phyloP scores from a whole-genome alignment of 306 rosid genomes.

The Dalbergia cochinchinensis region DNA sequence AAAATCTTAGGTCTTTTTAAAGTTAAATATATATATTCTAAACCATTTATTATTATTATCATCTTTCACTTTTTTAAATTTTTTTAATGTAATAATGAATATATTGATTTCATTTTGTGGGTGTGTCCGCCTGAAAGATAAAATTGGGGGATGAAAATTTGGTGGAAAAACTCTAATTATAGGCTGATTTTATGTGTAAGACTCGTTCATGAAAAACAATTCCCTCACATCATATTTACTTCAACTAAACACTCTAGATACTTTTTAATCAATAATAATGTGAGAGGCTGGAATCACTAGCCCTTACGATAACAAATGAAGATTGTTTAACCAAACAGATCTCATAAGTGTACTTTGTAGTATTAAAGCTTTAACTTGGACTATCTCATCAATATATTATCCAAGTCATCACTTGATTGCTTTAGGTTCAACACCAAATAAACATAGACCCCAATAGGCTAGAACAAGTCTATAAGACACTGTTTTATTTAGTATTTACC shows the following conservation, averaged over 20 bases:
- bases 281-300: background rate
- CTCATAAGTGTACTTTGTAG: background rate
- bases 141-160: too few species aligned
- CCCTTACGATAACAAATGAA: background rate
- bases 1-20: too few species aligned
- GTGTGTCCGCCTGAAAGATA: too few species aligned
- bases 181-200: too few species aligned
- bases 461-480: conserved; percentile 3
- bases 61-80: too few species aligned
- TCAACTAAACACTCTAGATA: background rate
- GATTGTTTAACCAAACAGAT: background rate
- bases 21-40: too few species aligned
- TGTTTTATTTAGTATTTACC: background rate
- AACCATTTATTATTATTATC: too few species aligned
- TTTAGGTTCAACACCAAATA: background rate
- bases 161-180: too few species aligned
- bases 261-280: background rate
- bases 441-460: background rate
- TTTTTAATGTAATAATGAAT: too few species aligned
- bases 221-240: too few species aligned
- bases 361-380: background rate
- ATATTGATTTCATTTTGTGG: too few species aligned
- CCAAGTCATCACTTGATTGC: background rate
- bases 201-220: too few species aligned
- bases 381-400: background rate